Evolutionary conservation across 306 rosid genomes (phyloP).

Genomic region (Castanea crenata): DNA sequence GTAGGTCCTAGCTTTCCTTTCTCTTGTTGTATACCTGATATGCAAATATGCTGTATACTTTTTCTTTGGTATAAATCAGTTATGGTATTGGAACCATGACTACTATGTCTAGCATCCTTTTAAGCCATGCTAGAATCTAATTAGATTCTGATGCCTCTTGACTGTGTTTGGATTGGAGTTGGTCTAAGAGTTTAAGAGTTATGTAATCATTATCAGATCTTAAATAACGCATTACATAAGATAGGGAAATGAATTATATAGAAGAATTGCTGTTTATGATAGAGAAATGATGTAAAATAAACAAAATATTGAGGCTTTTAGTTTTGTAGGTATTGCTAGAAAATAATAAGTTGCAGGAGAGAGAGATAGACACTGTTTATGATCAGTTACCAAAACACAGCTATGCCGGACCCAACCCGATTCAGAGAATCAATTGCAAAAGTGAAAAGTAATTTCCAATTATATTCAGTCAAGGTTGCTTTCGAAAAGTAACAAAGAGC

Average conservation of each 20-base stretch:
- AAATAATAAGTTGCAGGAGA: background rate
- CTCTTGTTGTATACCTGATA: background rate
- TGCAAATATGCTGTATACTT: background rate
- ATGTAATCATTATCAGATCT: background rate
- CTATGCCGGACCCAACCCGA: background rate
- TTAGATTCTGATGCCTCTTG: background rate
- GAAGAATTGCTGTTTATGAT: no score
- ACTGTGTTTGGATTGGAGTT: background rate
- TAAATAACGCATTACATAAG: background rate
- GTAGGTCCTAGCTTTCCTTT: background rate
- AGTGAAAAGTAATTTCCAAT: conserved; percentile 8
- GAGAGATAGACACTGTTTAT: background rate
- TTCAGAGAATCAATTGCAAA: background rate
- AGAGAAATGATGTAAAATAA: no score
- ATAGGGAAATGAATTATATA: no score
- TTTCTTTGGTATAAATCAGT: background rate
- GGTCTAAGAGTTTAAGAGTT: background rate
- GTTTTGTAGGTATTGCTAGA: background rate
- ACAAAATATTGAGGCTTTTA: conserved; percentile 7
- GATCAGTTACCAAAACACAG: background rate
- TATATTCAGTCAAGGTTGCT: conserved; percentile 21
- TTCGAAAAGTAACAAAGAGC: conserved; percentile 14
- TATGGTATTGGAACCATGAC: background rate
- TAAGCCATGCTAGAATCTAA: background rate
- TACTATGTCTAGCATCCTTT: background rate